Conservation (phyloP, 192 early-diverging fungal genomes). For the Polychytrium aggregatum region DNA sequence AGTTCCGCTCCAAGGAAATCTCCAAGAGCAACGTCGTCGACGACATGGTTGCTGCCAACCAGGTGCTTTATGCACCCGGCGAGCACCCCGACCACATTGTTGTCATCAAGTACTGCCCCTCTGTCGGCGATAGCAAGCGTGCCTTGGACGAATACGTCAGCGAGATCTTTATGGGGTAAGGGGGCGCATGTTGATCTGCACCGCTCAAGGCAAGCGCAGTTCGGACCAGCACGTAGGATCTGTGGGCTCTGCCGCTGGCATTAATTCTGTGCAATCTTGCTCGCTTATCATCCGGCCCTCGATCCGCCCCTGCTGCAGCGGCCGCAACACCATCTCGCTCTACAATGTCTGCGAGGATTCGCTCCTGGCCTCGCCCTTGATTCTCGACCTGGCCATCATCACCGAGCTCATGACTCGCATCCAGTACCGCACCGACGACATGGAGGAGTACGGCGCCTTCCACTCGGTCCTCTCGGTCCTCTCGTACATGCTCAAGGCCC, state of each 20-base stretch:
- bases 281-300: too few species aligned
- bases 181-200: neutral
- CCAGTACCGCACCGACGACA: slow-evolving; percentile 64
- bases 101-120: slow-evolving; percentile 97
- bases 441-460: slow-evolving; percentile 63
- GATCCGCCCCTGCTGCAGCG: too few species aligned
- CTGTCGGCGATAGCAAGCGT: slow-evolving; percentile 95
- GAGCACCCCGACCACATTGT: slow-evolving; percentile 78
- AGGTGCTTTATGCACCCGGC: slow-evolving; percentile 73
- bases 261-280: too few species aligned
- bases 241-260: neutral
- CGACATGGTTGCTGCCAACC: slow-evolving; percentile 97
- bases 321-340: slow-evolving; percentile 89
- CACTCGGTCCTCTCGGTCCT: slow-evolving; percentile 91
- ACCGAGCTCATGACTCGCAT: slow-evolving; percentile 97
- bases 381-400: slow-evolving; percentile 90
- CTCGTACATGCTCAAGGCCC: slow-evolving; percentile 96
- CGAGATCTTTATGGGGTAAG: slow-evolving; percentile 94
- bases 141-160: slow-evolving; percentile 96
- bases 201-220: neutral
- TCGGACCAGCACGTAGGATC: neutral
- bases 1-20: slow-evolving; percentile 99
- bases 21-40: slow-evolving; percentile 98
- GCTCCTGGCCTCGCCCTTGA: slow-evolving; percentile 91
- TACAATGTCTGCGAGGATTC: slow-evolving; percentile 99